Percentiles rank a stretch among this genome's conserved stretches.
Evolutionary conservation across 495 filamentous ascomycete genomes (phyloP).

Genomic region (Hapsidospora chrysogenum): DNA sequence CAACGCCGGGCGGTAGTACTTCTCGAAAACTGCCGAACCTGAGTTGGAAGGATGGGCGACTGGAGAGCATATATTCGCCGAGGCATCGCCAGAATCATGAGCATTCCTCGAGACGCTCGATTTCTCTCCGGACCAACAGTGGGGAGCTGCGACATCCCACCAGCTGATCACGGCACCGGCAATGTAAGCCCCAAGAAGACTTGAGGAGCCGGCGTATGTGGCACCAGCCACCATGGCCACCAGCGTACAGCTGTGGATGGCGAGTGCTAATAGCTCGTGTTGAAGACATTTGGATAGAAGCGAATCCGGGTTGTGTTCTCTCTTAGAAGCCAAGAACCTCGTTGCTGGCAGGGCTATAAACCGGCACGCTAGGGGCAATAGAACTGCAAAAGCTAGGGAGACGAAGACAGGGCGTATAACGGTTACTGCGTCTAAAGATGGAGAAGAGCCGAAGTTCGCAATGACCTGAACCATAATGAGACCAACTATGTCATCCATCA

Average conservation of each 20-base stretch:
- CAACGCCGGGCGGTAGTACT: slow-evolving; percentile 36
- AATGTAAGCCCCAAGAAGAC: slow-evolving; percentile 50
- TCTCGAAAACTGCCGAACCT: slow-evolving; percentile 30
- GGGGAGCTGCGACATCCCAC: slow-evolving; percentile 5
- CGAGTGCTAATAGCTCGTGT: slow-evolving; percentile 19
- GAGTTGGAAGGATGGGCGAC: too few relatives aligned
- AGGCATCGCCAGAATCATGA: too few relatives aligned
- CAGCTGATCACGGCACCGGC: slow-evolving; percentile 37
- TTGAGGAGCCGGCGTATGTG: slow-evolving; percentile 46
- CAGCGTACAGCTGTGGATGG: slow-evolving; percentile 27
- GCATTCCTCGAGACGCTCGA: too few relatives aligned
- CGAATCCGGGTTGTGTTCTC: slow-evolving; percentile 1
- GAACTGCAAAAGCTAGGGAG: slow-evolving; percentile 36
- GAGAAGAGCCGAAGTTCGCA: slow-evolving; percentile 21
- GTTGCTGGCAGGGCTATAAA: slow-evolving; percentile 26
- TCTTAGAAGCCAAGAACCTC: slow-evolving; percentile 1
- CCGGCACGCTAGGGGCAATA: slow-evolving; percentile 25
- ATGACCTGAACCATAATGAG: slow-evolving; percentile 63
- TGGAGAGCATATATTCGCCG: too few relatives aligned
- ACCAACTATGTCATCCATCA: slow-evolving; percentile 73
- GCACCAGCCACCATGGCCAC: slow-evolving; percentile 38
- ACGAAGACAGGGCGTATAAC: slow-evolving; percentile 43
- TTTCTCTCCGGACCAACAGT: neutral
- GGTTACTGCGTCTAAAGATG: slow-evolving; percentile 21
- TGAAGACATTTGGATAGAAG: neutral